Evolutionary conservation across 495 filamentous ascomycete species (phyloP).

Genomic region (Aspergillus bridgeri): DNA sequence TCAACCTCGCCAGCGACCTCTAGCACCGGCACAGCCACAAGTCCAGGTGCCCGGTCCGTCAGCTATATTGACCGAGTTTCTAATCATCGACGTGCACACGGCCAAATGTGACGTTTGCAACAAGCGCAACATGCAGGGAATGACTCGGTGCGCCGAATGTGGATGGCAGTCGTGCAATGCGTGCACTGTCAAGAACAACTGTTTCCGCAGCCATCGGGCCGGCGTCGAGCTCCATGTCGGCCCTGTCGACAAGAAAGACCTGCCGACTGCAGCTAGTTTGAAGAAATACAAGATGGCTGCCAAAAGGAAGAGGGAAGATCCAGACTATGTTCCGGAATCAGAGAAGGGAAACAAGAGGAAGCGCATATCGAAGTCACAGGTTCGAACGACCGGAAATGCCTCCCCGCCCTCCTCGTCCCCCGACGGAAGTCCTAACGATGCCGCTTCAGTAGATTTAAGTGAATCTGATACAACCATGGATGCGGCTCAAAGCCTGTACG

Average conservation of each 20-base stretch:
- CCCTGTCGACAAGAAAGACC: neutral
- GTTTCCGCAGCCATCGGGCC: constrained; percentile 23
- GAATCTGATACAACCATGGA: neutral
- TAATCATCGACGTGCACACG: constrained; percentile 38
- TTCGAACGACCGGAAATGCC: neutral
- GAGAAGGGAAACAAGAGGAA: neutral
- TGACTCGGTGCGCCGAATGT: constrained; percentile 44
- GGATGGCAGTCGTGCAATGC: constrained; percentile 43
- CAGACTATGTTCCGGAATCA: neutral
- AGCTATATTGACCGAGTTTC: constrained; percentile 17
- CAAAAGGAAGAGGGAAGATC: neutral
- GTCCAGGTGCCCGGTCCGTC: neutral
- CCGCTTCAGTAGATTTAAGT: neutral
- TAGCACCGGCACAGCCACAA: neutral
- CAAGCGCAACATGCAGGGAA: constrained; percentile 38
- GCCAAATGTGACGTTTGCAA: constrained; percentile 52
- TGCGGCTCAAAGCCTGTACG: neutral
- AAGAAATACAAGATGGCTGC: neutral
- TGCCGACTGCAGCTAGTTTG: neutral
- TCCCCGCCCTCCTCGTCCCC: neutral
- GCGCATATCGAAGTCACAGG: neutral
- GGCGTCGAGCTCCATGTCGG: constrained; percentile 10
- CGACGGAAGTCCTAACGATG: neutral
- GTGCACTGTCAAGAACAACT: constrained; percentile 26
- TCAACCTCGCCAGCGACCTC: neutral